phyloP scores from a whole-genome alignment of 345 rosid species.

The Eucalyptus coolabah region DNA sequence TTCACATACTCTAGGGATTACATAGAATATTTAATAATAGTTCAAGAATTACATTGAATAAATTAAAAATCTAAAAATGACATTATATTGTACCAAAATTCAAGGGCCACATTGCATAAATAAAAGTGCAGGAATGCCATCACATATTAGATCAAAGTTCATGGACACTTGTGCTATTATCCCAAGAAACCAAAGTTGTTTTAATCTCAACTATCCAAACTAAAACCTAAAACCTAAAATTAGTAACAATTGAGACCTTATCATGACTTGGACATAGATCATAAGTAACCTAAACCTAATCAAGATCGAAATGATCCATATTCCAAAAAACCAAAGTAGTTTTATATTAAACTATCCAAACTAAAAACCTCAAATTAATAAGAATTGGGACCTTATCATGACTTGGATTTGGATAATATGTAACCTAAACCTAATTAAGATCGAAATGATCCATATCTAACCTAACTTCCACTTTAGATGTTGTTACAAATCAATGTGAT shows the following conservation, averaged over 20 bases:
- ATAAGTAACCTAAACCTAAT: background rate
- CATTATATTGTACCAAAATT: too few species aligned
- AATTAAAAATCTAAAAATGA: background rate
- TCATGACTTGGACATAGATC: background rate
- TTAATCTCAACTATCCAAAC: background rate
- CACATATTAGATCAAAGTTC: background rate
- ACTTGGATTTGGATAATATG: background rate
- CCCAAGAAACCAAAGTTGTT: background rate
- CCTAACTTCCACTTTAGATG: background rate
- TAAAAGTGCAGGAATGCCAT: background rate
- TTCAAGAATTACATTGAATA: too few species aligned
- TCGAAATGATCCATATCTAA: background rate
- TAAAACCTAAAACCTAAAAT: background rate
- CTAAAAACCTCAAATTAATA: background rate
- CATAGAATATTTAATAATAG: background rate
- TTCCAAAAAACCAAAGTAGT: background rate
- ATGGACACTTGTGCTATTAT: too few species aligned
- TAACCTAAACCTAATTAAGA: background rate
- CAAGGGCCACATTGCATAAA: rapidly evolving
- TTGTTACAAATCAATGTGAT: background rate
- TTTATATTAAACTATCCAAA: too few species aligned
- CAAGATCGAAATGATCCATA: background rate
- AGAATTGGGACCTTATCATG: background rate
- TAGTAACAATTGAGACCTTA: background rate
- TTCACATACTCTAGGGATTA: background rate